Conservation (phyloP, 1,139 yeast genomes). For the Hemisphaericaspora subhashii region DNA sequence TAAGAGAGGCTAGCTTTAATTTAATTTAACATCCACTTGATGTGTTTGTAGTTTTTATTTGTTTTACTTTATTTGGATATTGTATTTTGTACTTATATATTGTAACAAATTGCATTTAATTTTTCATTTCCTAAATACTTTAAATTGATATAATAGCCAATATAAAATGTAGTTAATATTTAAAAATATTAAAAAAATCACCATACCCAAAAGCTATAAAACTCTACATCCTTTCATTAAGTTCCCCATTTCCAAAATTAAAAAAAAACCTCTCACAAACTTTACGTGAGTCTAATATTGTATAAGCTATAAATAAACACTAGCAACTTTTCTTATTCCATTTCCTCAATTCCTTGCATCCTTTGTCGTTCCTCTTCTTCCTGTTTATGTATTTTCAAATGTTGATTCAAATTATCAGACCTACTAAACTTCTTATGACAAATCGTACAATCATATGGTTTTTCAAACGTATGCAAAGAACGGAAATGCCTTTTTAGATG, state of each 20-base stretch:
- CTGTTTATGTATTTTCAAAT: slow-evolving; percentile 64
- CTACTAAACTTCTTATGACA: slow-evolving; percentile 76
- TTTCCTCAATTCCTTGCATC: slow-evolving; percentile 2
- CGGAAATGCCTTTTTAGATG: slow-evolving; percentile 77
- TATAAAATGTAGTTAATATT: too few species aligned
- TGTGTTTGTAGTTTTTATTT: not conserved
- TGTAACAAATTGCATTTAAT: not conserved
- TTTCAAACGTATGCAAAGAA: slow-evolving; percentile 70
- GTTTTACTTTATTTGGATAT: too few species aligned
- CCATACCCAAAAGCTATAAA: too few species aligned
- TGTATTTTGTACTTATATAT: not conserved
- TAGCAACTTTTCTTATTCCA: not conserved
- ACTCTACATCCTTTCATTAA: too few species aligned
- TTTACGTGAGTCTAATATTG: too few species aligned
- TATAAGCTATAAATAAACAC: slow-evolving; percentile 2
- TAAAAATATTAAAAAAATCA: too few species aligned
- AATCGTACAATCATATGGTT: slow-evolving; percentile 70
- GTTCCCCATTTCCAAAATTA: too few species aligned
- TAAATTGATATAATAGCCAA: too few species aligned
- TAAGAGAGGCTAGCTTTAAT: too few species aligned
- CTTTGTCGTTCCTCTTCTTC: slow-evolving; percentile 26
- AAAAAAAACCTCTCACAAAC: too few species aligned
- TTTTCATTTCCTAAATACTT: not conserved
- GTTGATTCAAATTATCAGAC: slow-evolving; percentile 75
- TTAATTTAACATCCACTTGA: not conserved